phyloP scores from a whole-genome alignment of 306 rosid genomes.

The Glycine soja region DNA sequence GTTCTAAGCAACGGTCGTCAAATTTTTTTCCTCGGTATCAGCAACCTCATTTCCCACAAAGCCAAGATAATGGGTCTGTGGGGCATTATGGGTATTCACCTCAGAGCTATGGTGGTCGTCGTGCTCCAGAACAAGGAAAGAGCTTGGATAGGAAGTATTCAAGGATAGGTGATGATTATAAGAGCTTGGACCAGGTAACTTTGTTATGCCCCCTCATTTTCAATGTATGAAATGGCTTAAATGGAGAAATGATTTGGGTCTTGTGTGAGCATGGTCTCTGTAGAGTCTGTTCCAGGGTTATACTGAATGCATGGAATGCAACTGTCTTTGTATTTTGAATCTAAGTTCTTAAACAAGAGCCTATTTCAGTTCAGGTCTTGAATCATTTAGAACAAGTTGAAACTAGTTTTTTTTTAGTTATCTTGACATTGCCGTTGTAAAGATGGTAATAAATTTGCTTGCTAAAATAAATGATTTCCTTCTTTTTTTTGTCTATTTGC shows the following conservation, averaged over 20 bases:
- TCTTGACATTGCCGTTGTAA: slow-evolving; percentile 22
- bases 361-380: slow-evolving; percentile 23
- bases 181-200: slow-evolving; percentile 79
- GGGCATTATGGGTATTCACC: slow-evolving; percentile 57
- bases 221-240: slow-evolving; percentile 29
- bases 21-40: slow-evolving; percentile 56
- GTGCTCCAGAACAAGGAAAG: slow-evolving; percentile 54
- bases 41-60: slow-evolving; percentile 58
- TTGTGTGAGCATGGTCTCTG: neutral
- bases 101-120: slow-evolving; percentile 52
- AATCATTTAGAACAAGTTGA: slow-evolving; percentile 13
- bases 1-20: slow-evolving; percentile 54
- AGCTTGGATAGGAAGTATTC: slow-evolving; percentile 65
- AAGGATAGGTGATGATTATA: slow-evolving; percentile 75
- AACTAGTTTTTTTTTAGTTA: neutral
- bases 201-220: slow-evolving; percentile 8
- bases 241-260: slow-evolving; percentile 5
- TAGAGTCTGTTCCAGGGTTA: slow-evolving; percentile 14
- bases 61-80: slow-evolving; percentile 52
- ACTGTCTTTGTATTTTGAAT: slow-evolving; percentile 29
- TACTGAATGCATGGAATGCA: slow-evolving; percentile 9
- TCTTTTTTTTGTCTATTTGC: slow-evolving; percentile 26
- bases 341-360: slow-evolving; percentile 17
- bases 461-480: slow-evolving; percentile 9
- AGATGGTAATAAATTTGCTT: neutral